Evolutionary conservation across 116 monocot species (phyloP).

Genomic region (Zostera marina): DNA sequence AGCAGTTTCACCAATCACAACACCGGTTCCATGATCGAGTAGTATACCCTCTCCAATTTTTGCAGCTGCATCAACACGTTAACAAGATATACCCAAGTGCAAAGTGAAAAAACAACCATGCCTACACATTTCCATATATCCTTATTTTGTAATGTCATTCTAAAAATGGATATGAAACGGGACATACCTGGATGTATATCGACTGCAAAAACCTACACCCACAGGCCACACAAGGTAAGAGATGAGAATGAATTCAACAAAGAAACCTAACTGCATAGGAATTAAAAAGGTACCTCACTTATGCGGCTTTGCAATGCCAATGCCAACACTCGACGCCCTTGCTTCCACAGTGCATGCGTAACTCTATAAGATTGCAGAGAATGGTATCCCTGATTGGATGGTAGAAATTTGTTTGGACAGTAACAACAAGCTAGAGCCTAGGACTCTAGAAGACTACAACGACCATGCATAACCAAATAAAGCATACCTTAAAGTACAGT

Average conservation of each 20-base stretch:
- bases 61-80: constrained; percentile 33
- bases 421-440: too few relatives aligned
- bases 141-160: too few relatives aligned
- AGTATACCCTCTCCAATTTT: constrained; percentile 85
- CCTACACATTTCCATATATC: too few relatives aligned
- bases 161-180: neutral
- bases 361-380: constrained; percentile 82
- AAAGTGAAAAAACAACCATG: neutral
- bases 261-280: neutral
- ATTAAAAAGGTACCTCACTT: constrained; percentile 46
- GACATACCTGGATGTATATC: constrained; percentile 16
- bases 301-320: constrained; percentile 88
- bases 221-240: neutral
- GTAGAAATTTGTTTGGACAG: neutral
- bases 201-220: constrained; percentile 12
- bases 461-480: too few relatives aligned
- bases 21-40: constrained; percentile 85
- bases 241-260: too few relatives aligned
- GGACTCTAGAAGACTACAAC: too few relatives aligned
- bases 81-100: neutral
- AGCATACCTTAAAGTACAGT: constrained; percentile 66
- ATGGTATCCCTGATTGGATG: constrained; percentile 53
- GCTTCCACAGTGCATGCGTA: constrained; percentile 84
- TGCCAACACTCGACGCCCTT: constrained; percentile 58
- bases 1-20: constrained; percentile 89